Evolutionary conservation across 1,284 basidiomycete species (phyloP).

Genomic region (Ustilago nuda): DNA sequence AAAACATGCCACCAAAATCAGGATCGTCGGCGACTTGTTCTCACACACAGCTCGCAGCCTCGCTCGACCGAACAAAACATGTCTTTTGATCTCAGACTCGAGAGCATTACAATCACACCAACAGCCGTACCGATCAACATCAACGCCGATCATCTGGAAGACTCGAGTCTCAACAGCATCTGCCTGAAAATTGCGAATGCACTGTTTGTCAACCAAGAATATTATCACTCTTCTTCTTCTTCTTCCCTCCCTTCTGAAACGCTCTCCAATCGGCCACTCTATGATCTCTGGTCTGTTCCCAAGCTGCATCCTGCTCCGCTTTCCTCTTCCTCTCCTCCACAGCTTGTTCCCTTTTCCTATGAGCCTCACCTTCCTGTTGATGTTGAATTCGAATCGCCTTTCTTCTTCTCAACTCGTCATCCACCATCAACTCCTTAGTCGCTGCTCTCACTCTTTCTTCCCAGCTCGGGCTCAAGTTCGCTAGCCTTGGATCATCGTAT

Average conservation of each 20-base stretch:
- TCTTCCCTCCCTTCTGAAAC: conserved; percentile 60
- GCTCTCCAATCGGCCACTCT: conserved; percentile 65
- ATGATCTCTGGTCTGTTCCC: conserved; percentile 71
- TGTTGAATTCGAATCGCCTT: conserved; percentile 71
- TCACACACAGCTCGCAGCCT: background rate
- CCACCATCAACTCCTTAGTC: conserved; percentile 73
- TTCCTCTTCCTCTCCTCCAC: conserved; percentile 68
- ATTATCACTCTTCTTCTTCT: conserved; percentile 60
- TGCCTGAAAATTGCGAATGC: background rate
- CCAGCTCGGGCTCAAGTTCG: conserved; percentile 71
- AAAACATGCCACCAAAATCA: background rate
- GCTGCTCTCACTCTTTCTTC: conserved; percentile 71
- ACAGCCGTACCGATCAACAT: background rate
- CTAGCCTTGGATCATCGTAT: conserved; percentile 68
- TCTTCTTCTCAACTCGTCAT: conserved; percentile 73
- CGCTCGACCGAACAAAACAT: no score
- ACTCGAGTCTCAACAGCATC: background rate
- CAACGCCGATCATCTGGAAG: no score
- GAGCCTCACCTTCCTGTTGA: conserved; percentile 74
- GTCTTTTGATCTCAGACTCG: no score
- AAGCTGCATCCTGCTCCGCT: conserved; percentile 71
- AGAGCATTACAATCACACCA: background rate
- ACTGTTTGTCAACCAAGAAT: conserved; percentile 45
- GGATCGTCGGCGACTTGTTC: background rate
- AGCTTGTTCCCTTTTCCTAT: conserved; percentile 72